Conservation (phyloP, 2,329 filamentous ascomycete species). For the Paecilomyces sp. region DNA sequence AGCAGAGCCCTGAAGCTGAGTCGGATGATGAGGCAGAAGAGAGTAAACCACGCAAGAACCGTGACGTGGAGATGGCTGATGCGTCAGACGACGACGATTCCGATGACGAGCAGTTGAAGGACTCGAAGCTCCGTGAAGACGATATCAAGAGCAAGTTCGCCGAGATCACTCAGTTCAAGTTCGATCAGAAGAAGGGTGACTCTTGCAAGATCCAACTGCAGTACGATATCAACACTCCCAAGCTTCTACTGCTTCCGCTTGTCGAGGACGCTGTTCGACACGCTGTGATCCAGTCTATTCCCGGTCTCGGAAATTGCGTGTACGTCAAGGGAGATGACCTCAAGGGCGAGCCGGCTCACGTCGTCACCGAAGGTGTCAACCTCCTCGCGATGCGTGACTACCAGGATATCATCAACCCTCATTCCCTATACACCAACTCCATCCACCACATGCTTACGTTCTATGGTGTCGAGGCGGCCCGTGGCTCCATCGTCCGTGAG, state of each 20-base stretch:
- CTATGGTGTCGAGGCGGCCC: conserved; percentile 91
- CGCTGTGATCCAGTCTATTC: conserved; percentile 80
- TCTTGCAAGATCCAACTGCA: conserved; percentile 77
- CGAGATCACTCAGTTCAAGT: conserved; percentile 70
- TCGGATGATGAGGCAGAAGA: conserved; percentile 46
- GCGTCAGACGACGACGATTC: conserved; percentile 34
- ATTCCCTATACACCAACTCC: conserved; percentile 85
- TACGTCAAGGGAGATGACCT: conserved; percentile 56
- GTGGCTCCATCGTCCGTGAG: conserved; percentile 79
- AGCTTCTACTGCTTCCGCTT: conserved; percentile 86
- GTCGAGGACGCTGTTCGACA: conserved; percentile 73
- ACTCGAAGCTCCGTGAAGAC: conserved; percentile 49
- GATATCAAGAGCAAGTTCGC: conserved; percentile 57
- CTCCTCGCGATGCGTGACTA: conserved; percentile 85
- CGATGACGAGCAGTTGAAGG: conserved; percentile 33
- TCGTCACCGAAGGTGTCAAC: conserved; percentile 81
- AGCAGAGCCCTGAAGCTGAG: conserved; percentile 52
- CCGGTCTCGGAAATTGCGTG: conserved; percentile 66
- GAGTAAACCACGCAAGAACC: conserved; percentile 18
- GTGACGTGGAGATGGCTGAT: conserved; percentile 30
- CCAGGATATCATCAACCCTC: conserved; percentile 75
- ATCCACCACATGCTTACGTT: conserved; percentile 74
- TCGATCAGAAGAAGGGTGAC: conserved; percentile 65
- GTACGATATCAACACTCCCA: conserved; percentile 73
- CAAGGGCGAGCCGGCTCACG: conserved; percentile 39